A percentile compares a stretch with the other conserved stretches of the same genome.
phyloP scores from a whole-genome alignment of 1,139 yeast genomes.

The Taphrina pruni region DNA sequence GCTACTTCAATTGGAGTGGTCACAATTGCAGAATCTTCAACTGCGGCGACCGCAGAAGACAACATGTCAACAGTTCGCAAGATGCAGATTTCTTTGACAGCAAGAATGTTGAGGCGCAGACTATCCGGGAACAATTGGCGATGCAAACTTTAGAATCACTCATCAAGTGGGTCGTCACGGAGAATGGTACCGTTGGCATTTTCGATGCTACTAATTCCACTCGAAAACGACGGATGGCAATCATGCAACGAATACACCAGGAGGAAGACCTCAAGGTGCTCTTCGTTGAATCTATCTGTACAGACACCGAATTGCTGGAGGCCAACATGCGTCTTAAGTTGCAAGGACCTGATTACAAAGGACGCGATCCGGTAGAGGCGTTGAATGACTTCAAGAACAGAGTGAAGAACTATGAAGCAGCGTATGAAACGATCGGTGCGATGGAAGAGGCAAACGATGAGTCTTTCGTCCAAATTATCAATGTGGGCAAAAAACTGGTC shows the following conservation, averaged over 20 bases:
- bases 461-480: constrained; percentile 93
- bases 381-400: constrained; percentile 81
- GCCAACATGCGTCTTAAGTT: constrained; percentile 81
- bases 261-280: constrained; percentile 69
- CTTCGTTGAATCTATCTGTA: constrained; percentile 85
- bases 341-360: constrained; percentile 89
- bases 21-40: constrained; percentile 88
- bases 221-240: constrained; percentile 68
- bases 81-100: constrained; percentile 85
- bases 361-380: constrained; percentile 83
- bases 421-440: constrained; percentile 87
- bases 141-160: constrained; percentile 88
- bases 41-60: constrained; percentile 88
- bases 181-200: constrained; percentile 89
- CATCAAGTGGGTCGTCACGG: constrained; percentile 76
- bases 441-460: constrained; percentile 65
- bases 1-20: constrained; percentile 90
- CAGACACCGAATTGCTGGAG: constrained; percentile 76
- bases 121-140: constrained; percentile 91
- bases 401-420: constrained; percentile 80
- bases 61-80: constrained; percentile 46
- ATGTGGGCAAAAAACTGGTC: constrained; percentile 91
- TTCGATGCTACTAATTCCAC: constrained; percentile 96
- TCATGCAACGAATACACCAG: constrained; percentile 72
- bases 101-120: constrained; percentile 67